A percentile compares a stretch with the other conserved stretches of the same genome.
Conservation (phyloP, 2,329 filamentous ascomycete species). For the Pestalotiopsis sp. region DNA sequence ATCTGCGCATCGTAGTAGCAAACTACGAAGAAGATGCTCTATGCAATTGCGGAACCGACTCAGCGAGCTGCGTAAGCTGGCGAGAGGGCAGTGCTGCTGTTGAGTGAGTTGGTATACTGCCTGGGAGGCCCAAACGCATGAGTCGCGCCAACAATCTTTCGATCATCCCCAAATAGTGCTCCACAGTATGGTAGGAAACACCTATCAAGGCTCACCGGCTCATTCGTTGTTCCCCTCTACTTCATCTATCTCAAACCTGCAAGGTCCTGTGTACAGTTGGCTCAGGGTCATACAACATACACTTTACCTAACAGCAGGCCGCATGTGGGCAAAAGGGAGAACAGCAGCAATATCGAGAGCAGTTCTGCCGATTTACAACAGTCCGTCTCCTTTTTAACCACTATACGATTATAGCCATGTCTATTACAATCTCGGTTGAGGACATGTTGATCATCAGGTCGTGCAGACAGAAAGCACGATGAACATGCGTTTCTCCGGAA, state of each 20-base stretch:
- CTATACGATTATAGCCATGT: neutral
- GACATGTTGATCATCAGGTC: neutral
- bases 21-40: neutral
- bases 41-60: neutral
- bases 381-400: neutral
- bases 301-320: neutral
- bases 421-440: neutral
- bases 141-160: neutral
- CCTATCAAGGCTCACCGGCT: neutral
- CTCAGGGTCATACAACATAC: neutral
- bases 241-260: conserved; percentile 9
- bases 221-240: neutral
- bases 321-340: neutral
- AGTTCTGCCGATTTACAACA: neutral
- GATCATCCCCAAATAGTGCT: neutral
- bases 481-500: neutral
- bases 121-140: neutral
- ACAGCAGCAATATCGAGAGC: neutral
- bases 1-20: neutral
- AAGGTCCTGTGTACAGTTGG: neutral
- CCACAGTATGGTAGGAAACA: neutral
- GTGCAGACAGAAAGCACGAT: neutral
- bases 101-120: neutral
- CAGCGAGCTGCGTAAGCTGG: neutral
- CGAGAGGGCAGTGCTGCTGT: too few relatives aligned